Base-by-base conservation (phyloP, 768 basidiomycete species). In the Suillus sp. region DNA sequence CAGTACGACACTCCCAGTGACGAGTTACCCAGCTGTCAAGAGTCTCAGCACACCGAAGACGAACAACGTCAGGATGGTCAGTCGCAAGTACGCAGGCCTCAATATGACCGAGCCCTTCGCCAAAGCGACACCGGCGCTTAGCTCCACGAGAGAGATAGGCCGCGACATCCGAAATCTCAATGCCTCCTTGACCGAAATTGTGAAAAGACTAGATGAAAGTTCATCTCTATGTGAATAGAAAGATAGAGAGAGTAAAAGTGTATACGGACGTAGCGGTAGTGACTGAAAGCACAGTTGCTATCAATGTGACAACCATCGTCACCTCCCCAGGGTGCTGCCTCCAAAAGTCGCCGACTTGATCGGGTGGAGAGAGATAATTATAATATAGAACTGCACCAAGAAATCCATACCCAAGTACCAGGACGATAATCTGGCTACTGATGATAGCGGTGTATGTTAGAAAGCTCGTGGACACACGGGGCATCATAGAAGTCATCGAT, bases 21-120 rank as follows among this genome's bases (percentile, higher is more conserved):
- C 8, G 9, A 59, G 22, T 30, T 59, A 68, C 69, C 67, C 65
- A 3, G 70, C 66, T 5, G 62, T 64, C 25, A 71, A n/a, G 22
- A 70, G 45, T n/a, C 30, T 64, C 4, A 63, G 61, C 37, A 65
- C 16, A 4, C 53, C 65, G n/a, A 62, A 67, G 32, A 71, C 16
- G 11, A 40, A 40, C 25, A 62, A 20, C 0, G 64, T 67, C 6
- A 51, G 47, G 45, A 54, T 35, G 16, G 63, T 57, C 11, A 14
- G 64, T 4, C 61, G 59, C 32, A 47, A 20, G 51, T 42, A 7
- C 11, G 57, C 54, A 53, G 61, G 13, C 4, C 37, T 63, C 61
- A 3, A 25, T 47, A 65, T 63, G 16, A n/a, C 18, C 1, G 60
- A 48, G 2, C 55, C 40, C 51, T 61, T 62, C 2, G 60, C 40